These are phyloP conservation scores for Syzygium aqueum DNA, from an alignment of 345 rosid genomes.

Conservation along the genomic window DNA sequence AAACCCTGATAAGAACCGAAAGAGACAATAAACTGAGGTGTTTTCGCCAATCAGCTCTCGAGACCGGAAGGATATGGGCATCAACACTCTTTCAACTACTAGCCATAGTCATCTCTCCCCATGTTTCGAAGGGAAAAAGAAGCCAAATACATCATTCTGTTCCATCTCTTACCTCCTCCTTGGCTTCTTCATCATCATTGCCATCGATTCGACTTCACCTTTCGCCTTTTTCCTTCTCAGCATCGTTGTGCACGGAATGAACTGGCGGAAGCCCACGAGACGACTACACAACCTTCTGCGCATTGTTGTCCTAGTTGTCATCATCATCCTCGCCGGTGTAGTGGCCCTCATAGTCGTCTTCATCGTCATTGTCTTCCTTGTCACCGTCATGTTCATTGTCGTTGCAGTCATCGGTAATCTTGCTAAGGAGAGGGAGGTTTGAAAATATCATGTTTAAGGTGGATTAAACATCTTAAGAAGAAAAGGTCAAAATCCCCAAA, in stretches of 20 bases:
- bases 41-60: not conserved
- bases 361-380: conserved; percentile 31
- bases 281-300: conserved; percentile 8
- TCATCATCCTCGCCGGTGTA: conserved; percentile 6
- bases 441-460: not conserved
- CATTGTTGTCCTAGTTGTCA: conserved; percentile 8
- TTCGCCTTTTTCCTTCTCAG: not conserved
- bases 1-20: not conserved
- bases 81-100: not conserved
- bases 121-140: not conserved
- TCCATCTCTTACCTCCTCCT: not conserved
- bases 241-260: not conserved
- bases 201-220: not conserved
- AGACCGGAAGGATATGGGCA: not conserved
- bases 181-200: not conserved
- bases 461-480: not conserved
- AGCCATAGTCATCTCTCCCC: not conserved
- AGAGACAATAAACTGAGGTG: not conserved
- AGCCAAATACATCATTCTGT: not conserved
- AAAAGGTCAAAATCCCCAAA: not conserved
- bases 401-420: not conserved
- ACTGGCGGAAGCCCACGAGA: not conserved
- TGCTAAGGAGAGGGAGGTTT: not conserved
- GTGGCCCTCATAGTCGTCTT: conserved; percentile 15
- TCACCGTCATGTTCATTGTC: conserved; percentile 37